Base-by-base conservation (phyloP, 2,329 filamentous ascomycete genomes). In the Alternaria sp. region DNA sequence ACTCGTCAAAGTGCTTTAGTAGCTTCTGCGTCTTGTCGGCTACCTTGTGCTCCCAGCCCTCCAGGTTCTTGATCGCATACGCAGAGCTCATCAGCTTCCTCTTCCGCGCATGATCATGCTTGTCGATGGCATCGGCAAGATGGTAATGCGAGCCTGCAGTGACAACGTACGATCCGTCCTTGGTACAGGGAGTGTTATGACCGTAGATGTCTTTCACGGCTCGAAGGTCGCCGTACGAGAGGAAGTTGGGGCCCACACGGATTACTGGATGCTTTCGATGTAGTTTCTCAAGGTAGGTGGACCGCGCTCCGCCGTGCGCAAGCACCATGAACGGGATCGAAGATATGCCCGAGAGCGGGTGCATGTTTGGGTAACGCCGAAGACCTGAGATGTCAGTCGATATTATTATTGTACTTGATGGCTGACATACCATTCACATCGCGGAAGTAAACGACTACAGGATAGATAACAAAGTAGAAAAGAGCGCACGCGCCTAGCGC, bases 81-180 rank as follows among this genome's bases (percentile, higher is more conserved):
- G 53, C 53, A 10, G 51, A 55, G 15, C 51, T 55, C 51, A 55
- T 55, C 33, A 85, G 78, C 60, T 84, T 84, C 23, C 85, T 82
- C 72, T 87, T 87, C 10, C 83, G 78, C 2, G 82, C 79, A 64
- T 88, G 86, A 8, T 87, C 84, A 10, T 77, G 70, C 74, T 84
- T 85, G 69, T 87, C 84, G 9, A 84, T 70, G 4, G 85, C 84
- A 70, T 87, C 85, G 26, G 84, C 84, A 4, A 87, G 81, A 60
- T 87, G 83, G 66, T 77, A 84, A 71, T 87, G 85, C 0, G 82
- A 80, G 3, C 85, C 84, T 1, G 84, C 77, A 0, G 81, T 78
- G 23, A 82, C 71, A 10, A 78, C 64, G 61, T 87, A 87, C n/a
- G 81, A 82, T 3, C 75, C 75, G 21, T 85, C 85, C 68, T 87